Conservation (phyloP, 75 land plant species). For the Sequoiadendron giganteum region DNA sequence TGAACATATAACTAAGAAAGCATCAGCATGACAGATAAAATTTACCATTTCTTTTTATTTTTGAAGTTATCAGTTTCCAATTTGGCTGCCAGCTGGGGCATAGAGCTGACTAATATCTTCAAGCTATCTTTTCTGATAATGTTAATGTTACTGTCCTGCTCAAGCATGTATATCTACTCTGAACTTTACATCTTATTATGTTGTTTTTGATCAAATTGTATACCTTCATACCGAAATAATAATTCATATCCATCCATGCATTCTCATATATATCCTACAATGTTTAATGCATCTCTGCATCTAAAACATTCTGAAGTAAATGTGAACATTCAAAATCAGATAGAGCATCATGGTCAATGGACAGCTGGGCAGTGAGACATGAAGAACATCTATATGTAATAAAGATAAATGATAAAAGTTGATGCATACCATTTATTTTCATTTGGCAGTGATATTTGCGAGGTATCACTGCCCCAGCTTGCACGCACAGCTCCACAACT, state of each 20-base stretch:
- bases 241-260: conserved; percentile 1
- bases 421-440: conserved; percentile 62
- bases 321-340: neutral
- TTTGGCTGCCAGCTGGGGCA: neutral
- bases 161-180: neutral
- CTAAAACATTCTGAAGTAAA: neutral
- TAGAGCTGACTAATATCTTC: neutral
- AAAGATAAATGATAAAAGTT: conserved; percentile 30
- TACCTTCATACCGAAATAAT: neutral
- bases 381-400: neutral
- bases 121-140: neutral
- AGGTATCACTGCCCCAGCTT: conserved; percentile 69
- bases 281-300: neutral
- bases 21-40: neutral
- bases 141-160: neutral
- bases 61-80: neutral
- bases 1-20: neutral
- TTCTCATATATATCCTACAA: neutral
- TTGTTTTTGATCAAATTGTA: neutral
- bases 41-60: neutral
- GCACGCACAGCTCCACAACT: conserved; percentile 66
- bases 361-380: neutral
- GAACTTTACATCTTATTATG: neutral
- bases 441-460: conserved; percentile 46
- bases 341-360: neutral